phyloP scores from a whole-genome alignment of 768 basidiomycete genomes.

The Leccinum fibrillosum region DNA sequence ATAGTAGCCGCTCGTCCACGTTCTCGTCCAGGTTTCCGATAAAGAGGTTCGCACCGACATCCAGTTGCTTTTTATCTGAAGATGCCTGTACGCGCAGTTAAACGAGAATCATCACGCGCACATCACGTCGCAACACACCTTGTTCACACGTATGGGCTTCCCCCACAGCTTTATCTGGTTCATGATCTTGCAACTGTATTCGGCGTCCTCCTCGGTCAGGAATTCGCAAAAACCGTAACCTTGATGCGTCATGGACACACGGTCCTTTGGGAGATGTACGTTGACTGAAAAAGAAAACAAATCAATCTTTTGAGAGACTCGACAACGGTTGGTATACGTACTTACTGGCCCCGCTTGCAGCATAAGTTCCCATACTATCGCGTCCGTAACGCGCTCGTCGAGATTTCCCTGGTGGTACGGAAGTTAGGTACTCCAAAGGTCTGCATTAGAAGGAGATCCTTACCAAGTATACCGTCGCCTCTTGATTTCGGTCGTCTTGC shows the following conservation, averaged over 20 bases:
- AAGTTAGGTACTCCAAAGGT: neutral
- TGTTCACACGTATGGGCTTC: slow-evolving; percentile 98
- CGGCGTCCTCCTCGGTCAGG: slow-evolving; percentile 96
- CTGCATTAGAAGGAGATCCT: slow-evolving; percentile 1
- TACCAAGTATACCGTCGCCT: slow-evolving; percentile 87
- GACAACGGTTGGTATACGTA: slow-evolving; percentile 38
- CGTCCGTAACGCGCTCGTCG: slow-evolving; percentile 92
- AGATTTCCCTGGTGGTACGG: slow-evolving; percentile 73
- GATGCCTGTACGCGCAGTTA: slow-evolving; percentile 37
- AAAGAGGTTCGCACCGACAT: slow-evolving; percentile 82
- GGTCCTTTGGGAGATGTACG: slow-evolving; percentile 79
- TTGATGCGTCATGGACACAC: slow-evolving; percentile 97
- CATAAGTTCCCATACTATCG: slow-evolving; percentile 98
- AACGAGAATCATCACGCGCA: slow-evolving; percentile 6
- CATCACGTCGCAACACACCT: slow-evolving; percentile 52
- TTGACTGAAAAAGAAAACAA: neutral
- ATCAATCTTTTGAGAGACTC: neutral
- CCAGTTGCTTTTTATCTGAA: slow-evolving; percentile 93
- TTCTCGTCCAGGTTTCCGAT: slow-evolving; percentile 88
- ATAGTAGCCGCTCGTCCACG: slow-evolving; percentile 88
- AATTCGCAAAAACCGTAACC: slow-evolving; percentile 99
- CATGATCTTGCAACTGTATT: slow-evolving; percentile 99
- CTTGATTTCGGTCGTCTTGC: slow-evolving; percentile 88
- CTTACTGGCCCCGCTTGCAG: slow-evolving; percentile 98
- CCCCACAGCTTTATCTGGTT: slow-evolving; percentile 99